These are phyloP conservation scores for Ceratocystis lukuohia DNA, from an alignment of 2,329 filamentous ascomycete species.

Conservation along the genomic window DNA sequence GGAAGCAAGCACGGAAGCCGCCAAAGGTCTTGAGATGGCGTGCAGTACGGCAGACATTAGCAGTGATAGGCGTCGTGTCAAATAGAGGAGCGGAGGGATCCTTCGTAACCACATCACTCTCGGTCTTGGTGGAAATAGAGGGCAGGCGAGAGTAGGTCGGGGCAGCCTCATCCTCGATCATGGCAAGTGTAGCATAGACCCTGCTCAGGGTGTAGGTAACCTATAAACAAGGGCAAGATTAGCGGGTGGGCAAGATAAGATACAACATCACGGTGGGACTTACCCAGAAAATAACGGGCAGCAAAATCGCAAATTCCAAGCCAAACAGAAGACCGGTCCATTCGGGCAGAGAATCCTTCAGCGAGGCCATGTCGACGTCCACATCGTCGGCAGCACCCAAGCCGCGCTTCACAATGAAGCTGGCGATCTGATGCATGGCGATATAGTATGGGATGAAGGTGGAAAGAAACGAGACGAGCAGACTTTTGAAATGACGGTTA, in stretches of 20 bases:
- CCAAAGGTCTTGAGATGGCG: slow-evolving; percentile 46
- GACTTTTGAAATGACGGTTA: not conserved
- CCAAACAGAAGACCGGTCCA: slow-evolving; percentile 8
- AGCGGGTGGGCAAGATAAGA: not conserved
- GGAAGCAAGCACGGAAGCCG: slow-evolving; percentile 51
- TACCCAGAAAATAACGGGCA: slow-evolving; percentile 15
- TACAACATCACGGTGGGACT: not conserved
- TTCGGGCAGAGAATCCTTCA: slow-evolving; percentile 2
- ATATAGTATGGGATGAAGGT: not conserved
- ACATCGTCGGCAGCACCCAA: not conserved
- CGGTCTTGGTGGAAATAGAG: slow-evolving; percentile 28
- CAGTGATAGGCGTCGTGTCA: slow-evolving; percentile 33
- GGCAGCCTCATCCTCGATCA: slow-evolving; percentile 44
- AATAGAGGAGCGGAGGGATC: slow-evolving; percentile 24
- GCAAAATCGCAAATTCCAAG: slow-evolving; percentile 5
- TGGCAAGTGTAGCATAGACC: slow-evolving; percentile 42
- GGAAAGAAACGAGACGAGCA: not conserved
- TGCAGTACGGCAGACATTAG: slow-evolving; percentile 38
- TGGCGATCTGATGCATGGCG: slow-evolving; percentile 8
- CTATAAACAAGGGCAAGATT: slow-evolving; percentile 24
- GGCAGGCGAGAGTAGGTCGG: slow-evolving; percentile 41
- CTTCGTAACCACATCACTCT: slow-evolving; percentile 23
- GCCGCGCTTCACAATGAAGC: slow-evolving; percentile 7
- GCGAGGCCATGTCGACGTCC: slow-evolving; percentile 3
- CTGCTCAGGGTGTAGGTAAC: slow-evolving; percentile 37